Evolutionary conservation across 2,329 filamentous ascomycete species (phyloP).

Genomic region (Neonectria sp.): DNA sequence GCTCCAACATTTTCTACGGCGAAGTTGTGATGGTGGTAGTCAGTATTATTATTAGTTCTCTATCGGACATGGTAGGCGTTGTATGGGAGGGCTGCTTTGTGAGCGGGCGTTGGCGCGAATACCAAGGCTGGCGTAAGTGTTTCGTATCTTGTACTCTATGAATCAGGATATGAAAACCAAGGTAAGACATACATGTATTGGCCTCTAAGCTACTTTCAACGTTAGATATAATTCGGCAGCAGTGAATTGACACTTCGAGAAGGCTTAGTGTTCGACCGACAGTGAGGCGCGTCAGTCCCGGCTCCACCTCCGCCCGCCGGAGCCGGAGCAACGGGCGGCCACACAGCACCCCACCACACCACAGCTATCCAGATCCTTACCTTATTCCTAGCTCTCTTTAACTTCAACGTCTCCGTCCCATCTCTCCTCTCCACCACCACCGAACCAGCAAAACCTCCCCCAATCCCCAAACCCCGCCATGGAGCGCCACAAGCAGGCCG

Average conservation of each 20-base stretch:
- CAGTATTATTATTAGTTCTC: background rate
- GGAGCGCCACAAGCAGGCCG: slow-evolving; percentile 63
- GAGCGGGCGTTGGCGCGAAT: background rate
- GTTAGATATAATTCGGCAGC: too few species aligned
- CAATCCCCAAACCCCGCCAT: slow-evolving; percentile 46
- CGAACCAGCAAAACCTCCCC: background rate
- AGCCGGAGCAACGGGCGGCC: background rate
- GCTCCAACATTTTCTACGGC: slow-evolving; percentile 33
- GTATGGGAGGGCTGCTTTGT: background rate
- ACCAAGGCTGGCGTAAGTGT: background rate
- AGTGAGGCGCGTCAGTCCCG: too few species aligned
- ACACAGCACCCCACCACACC: background rate
- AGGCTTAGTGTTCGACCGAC: too few species aligned
- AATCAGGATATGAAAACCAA: background rate
- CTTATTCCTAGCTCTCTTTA: background rate
- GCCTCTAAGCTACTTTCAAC: too few species aligned
- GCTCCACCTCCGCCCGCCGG: background rate
- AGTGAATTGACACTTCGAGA: too few species aligned
- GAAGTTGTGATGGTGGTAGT: slow-evolving; percentile 48
- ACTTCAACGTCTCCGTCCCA: background rate
- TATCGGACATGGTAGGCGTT: slow-evolving; percentile 48
- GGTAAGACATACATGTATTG: too few species aligned
- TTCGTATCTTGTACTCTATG: background rate
- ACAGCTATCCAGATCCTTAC: background rate
- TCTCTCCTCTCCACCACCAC: slow-evolving; percentile 50